Conservation (phyloP, 805 yeast genomes). For the Monosporozyma aerobia region DNA sequence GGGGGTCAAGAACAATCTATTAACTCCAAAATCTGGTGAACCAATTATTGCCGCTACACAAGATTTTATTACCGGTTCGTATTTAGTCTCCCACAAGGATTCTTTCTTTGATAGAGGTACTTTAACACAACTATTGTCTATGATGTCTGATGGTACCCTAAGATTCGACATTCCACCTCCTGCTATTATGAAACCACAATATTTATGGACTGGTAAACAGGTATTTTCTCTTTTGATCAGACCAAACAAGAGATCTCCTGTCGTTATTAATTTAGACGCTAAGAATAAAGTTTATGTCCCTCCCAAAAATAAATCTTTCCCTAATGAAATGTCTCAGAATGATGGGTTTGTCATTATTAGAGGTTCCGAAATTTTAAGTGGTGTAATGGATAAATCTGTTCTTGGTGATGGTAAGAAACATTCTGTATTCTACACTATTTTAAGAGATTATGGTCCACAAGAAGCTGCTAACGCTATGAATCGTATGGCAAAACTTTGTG, state of each 20-base stretch:
- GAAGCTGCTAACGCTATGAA: slow-evolving; percentile 96
- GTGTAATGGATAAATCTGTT: slow-evolving; percentile 94
- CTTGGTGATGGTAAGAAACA: slow-evolving; percentile 98
- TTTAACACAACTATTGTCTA: slow-evolving; percentile 70
- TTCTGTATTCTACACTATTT: slow-evolving; percentile 88
- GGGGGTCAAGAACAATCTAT: slow-evolving; percentile 93
- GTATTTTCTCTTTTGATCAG: slow-evolving; percentile 78
- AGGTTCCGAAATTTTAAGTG: slow-evolving; percentile 81
- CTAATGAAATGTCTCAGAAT: slow-evolving; percentile 93
- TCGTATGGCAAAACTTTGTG: slow-evolving; percentile 98
- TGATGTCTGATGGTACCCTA: slow-evolving; percentile 89
- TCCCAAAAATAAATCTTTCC: slow-evolving; percentile 55
- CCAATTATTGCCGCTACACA: slow-evolving; percentile 99
- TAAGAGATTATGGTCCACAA: slow-evolving; percentile 93
- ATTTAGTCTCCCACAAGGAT: slow-evolving; percentile 85
- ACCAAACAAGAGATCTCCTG: slow-evolving; percentile 70
- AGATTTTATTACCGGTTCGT: slow-evolving; percentile 97
- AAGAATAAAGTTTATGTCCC: slow-evolving; percentile 84
- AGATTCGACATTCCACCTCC: slow-evolving; percentile 97
- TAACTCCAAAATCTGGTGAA: slow-evolving; percentile 97
- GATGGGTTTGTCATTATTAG: slow-evolving; percentile 90
- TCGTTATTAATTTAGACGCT: slow-evolving; percentile 85
- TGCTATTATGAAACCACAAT: slow-evolving; percentile 77
- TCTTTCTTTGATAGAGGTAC: slow-evolving; percentile 84
- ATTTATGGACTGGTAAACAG: slow-evolving; percentile 97